Evolutionary conservation across 768 basidiomycete genomes (phyloP).

Genomic region (Mycena maculata): DNA sequence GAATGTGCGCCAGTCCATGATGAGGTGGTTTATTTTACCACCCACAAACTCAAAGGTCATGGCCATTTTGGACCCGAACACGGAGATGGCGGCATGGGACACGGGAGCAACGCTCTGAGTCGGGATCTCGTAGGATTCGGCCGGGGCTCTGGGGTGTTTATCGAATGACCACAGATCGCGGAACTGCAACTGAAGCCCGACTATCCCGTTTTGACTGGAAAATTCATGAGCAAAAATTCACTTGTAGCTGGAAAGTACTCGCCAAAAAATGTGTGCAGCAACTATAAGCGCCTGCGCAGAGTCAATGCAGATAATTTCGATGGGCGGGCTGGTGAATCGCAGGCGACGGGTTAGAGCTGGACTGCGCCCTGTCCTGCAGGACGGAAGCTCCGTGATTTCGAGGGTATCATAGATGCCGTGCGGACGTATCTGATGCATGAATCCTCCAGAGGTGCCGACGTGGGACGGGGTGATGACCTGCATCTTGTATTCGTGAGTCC

Average conservation of each 20-base stretch:
- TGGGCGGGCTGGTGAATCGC: conserved; percentile 56
- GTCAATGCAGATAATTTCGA: conserved; percentile 60
- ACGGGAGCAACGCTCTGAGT: conserved; percentile 51
- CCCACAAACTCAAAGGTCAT: conserved; percentile 55
- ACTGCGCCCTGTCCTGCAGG: conserved; percentile 56
- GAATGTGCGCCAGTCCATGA: conserved; percentile 63
- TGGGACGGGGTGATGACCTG: conserved; percentile 51
- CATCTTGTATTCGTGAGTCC: conserved; percentile 61
- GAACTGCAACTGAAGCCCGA: conserved; percentile 61
- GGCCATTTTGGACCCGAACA: conserved; percentile 58
- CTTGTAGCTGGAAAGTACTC: conserved; percentile 20
- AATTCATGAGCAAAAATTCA: neutral
- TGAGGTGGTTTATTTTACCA: conserved; percentile 56
- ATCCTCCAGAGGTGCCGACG: conserved; percentile 57
- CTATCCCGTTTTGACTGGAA: conserved; percentile 51
- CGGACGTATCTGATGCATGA: conserved; percentile 56
- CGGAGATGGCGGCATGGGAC: conserved; percentile 47
- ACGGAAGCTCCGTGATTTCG: conserved; percentile 61
- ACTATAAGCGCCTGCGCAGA: conserved; percentile 58
- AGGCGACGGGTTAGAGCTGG: conserved; percentile 58
- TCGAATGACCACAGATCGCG: conserved; percentile 67
- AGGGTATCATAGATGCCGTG: conserved; percentile 55
- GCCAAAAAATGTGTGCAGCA: conserved; percentile 56
- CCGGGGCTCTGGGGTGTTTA: conserved; percentile 60
- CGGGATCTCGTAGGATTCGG: conserved; percentile 55